phyloP scores from a whole-genome alignment of 441 rosid genomes.

The Aquilaria agallochum region DNA sequence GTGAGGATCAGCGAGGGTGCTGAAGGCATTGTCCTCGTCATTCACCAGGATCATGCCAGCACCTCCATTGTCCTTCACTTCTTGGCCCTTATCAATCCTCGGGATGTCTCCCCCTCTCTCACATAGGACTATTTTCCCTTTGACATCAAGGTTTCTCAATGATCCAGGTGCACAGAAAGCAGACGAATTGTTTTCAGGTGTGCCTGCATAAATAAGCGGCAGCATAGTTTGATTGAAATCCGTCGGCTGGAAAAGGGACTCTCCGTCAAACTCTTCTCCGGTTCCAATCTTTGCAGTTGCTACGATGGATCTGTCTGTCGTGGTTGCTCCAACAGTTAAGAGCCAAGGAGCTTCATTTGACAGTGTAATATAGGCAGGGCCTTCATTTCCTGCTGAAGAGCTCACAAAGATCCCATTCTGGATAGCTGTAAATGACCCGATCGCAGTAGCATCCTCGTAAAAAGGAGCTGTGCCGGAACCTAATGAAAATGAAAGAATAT shows the following conservation, averaged over 20 bases:
- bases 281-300: constrained; percentile 29
- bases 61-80: constrained; percentile 35
- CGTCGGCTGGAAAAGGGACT: constrained; percentile 39
- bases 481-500: constrained; percentile 46
- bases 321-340: constrained; percentile 40
- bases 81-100: constrained; percentile 28
- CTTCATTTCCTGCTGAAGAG: constrained; percentile 33
- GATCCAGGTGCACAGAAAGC: constrained; percentile 31
- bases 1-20: constrained; percentile 28
- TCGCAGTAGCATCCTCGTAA: constrained; percentile 19
- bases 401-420: constrained; percentile 39
- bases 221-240: constrained; percentile 20
- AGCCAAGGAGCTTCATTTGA: constrained; percentile 45
- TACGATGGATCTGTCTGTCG: constrained; percentile 26
- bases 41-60: constrained; percentile 38
- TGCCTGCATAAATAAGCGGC: constrained; percentile 43
- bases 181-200: constrained; percentile 16
- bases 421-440: constrained; percentile 36
- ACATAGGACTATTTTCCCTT: constrained; percentile 48
- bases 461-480: constrained; percentile 29
- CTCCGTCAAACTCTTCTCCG: constrained; percentile 26
- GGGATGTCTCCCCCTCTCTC: constrained; percentile 26
- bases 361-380: constrained; percentile 18
- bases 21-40: constrained; percentile 17
- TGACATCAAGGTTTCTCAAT: constrained; percentile 23